These are phyloP conservation scores for Cryphonectria radicalis DNA, from an alignment of 2,329 filamentous ascomycete species.

Conservation along the genomic window DNA sequence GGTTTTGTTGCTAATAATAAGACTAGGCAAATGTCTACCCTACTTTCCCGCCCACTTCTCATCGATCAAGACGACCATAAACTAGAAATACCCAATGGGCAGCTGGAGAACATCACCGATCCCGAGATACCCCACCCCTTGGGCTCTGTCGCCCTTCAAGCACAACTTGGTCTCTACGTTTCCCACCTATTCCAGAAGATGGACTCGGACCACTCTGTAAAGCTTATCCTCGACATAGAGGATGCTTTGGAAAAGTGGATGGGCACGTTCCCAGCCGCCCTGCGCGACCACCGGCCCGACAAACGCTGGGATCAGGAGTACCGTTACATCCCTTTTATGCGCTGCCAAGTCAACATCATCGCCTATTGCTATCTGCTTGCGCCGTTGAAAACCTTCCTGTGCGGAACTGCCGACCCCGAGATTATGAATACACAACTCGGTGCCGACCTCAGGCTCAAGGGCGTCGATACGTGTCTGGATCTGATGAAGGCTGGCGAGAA, in stretches of 20 bases:
- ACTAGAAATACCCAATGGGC: slow-evolving; percentile 25
- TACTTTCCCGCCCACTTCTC: slow-evolving; percentile 28
- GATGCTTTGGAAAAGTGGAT: slow-evolving; percentile 33
- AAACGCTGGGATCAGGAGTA: slow-evolving; percentile 36
- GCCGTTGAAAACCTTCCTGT: slow-evolving; percentile 35
- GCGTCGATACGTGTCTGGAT: slow-evolving; percentile 34
- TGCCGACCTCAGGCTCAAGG: slow-evolving; percentile 31
- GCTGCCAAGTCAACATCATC: slow-evolving; percentile 37
- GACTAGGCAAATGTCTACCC: slow-evolving; percentile 29
- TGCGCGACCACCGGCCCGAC: slow-evolving; percentile 33
- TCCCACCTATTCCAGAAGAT: slow-evolving; percentile 27
- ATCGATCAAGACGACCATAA: slow-evolving; percentile 28
- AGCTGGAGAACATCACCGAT: slow-evolving; percentile 25
- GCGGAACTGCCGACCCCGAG: slow-evolving; percentile 31
- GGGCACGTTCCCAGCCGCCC: slow-evolving; percentile 32
- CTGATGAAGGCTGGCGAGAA: slow-evolving; percentile 27
- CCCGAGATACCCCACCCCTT: slow-evolving; percentile 19
- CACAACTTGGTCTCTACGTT: slow-evolving; percentile 24
- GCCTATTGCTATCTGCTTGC: slow-evolving; percentile 35
- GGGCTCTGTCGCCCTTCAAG: slow-evolving; percentile 26
- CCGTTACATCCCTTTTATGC: slow-evolving; percentile 37
- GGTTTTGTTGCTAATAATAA: neutral
- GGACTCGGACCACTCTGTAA: slow-evolving; percentile 12
- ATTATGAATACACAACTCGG: slow-evolving; percentile 31
- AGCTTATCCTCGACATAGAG: slow-evolving; percentile 31